Conservation (phyloP, 163 green algal genomes). For the Chlorella variabilis region DNA sequence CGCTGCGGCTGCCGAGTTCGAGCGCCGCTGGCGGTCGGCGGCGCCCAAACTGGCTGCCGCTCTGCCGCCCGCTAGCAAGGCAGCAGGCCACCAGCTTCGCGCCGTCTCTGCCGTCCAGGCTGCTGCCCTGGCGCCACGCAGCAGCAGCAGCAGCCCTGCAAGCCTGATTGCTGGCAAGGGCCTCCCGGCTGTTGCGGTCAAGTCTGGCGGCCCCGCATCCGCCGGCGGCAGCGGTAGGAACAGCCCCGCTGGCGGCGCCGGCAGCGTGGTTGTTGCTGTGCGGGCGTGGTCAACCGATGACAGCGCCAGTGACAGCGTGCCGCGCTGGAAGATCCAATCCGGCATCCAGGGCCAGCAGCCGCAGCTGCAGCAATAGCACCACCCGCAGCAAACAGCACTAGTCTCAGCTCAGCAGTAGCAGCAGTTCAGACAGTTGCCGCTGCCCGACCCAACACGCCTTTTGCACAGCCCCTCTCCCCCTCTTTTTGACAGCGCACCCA, state of each 20-base stretch:
- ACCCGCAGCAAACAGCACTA: not conserved
- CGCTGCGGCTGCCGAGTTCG: constrained; percentile 10
- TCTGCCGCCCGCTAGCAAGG: not conserved
- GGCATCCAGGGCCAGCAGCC: not conserved
- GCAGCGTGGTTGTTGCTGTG: not conserved
- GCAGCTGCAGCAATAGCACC: not conserved
- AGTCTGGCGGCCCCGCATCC: not conserved
- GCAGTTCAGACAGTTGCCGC: too few relatives aligned
- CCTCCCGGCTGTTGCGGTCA: not conserved
- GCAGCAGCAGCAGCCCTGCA: constrained; percentile 11
- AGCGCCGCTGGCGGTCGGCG: constrained; percentile 13
- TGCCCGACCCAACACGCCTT: too few relatives aligned
- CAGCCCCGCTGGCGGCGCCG: not conserved
- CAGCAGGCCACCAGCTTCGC: too few relatives aligned
- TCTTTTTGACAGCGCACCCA: too few relatives aligned
- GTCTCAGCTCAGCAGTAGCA: too few relatives aligned
- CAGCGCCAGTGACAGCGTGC: not conserved
- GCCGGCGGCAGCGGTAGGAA: not conserved
- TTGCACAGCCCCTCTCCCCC: too few relatives aligned
- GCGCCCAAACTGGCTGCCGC: not conserved
- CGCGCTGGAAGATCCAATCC: not conserved
- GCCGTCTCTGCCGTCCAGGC: not conserved
- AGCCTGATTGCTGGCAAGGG: not conserved
- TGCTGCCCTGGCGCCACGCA: not conserved
- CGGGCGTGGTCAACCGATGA: constrained; percentile 17